Evolutionary conservation across 2,329 filamentous ascomycete species (phyloP).

Genomic region (Arthrobotrys entomopaga): DNA sequence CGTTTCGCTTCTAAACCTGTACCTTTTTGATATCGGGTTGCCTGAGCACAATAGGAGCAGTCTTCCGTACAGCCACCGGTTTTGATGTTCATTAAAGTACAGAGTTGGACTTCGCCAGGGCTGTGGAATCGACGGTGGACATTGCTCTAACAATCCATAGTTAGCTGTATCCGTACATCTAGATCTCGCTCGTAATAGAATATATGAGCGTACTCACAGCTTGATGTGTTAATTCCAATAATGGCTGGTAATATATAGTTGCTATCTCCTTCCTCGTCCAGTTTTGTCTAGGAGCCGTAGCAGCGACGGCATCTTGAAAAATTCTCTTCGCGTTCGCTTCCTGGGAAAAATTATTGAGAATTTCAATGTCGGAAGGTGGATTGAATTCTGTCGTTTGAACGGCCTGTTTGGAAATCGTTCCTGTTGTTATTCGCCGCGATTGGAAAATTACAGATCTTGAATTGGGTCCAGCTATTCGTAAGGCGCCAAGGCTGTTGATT

Average conservation of each 20-base stretch:
- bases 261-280: slow-evolving; percentile 86
- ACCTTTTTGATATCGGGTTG: slow-evolving; percentile 73
- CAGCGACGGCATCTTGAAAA: slow-evolving; percentile 68
- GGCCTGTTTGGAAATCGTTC: not conserved
- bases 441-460: not conserved
- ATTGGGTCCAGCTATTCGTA: not conserved
- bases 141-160: slow-evolving; percentile 68
- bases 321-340: slow-evolving; percentile 15
- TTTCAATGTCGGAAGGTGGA: too few relatives aligned
- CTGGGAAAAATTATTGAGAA: not conserved
- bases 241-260: slow-evolving; percentile 81
- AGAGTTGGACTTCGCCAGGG: slow-evolving; percentile 85
- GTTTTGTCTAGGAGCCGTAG: slow-evolving; percentile 72
- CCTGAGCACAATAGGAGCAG: slow-evolving; percentile 92
- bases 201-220: slow-evolving; percentile 67
- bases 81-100: slow-evolving; percentile 96
- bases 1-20: slow-evolving; percentile 83
- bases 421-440: not conserved
- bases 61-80: slow-evolving; percentile 92
- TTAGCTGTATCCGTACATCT: slow-evolving; percentile 1
- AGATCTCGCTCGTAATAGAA: too few relatives aligned
- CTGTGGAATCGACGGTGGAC: slow-evolving; percentile 88
- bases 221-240: slow-evolving; percentile 81
- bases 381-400: not conserved
- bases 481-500: not conserved